Conservation (phyloP, 2,329 filamentous ascomycete species). For the Thielaviopsis euricoi region DNA sequence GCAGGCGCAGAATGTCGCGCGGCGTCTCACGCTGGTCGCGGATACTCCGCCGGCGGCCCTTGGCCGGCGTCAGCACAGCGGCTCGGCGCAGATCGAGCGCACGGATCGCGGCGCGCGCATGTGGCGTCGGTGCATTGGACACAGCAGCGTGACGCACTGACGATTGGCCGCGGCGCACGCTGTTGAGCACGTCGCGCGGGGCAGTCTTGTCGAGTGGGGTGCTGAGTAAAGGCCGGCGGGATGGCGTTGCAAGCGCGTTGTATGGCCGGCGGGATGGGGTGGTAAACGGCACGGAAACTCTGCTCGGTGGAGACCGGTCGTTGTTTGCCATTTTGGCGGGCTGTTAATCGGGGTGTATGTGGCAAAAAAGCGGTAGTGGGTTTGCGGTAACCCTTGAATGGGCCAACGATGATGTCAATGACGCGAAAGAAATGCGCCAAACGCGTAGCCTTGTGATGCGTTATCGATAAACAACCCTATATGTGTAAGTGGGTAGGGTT, state of each 20-base stretch:
- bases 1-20: slow-evolving; percentile 33
- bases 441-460: background rate
- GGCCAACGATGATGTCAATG: background rate
- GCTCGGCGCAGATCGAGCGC: slow-evolving; percentile 42
- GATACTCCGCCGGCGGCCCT: slow-evolving; percentile 38
- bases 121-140: slow-evolving; percentile 35
- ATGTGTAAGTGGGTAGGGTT: background rate
- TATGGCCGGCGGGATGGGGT: slow-evolving; percentile 12
- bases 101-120: slow-evolving; percentile 42
- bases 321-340: slow-evolving; percentile 4
- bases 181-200: slow-evolving; percentile 23
- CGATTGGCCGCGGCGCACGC: slow-evolving; percentile 25
- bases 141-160: slow-evolving; percentile 1
- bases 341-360: background rate
- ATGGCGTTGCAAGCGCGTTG: slow-evolving; percentile 13
- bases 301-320: slow-evolving; percentile 4
- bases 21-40: slow-evolving; percentile 40
- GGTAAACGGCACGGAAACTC: slow-evolving; percentile 5
- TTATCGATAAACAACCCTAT: slow-evolving; percentile 5
- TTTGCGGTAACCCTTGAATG: background rate
- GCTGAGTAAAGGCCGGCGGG: slow-evolving; percentile 21
- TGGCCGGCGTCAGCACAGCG: slow-evolving; percentile 43
- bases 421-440: background rate
- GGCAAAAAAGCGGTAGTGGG: background rate
- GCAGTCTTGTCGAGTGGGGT: slow-evolving; percentile 26